These are phyloP conservation scores for Paratinospora sagittata DNA, from an alignment of 164 flowering plant genomes.

Conservation along the genomic window DNA sequence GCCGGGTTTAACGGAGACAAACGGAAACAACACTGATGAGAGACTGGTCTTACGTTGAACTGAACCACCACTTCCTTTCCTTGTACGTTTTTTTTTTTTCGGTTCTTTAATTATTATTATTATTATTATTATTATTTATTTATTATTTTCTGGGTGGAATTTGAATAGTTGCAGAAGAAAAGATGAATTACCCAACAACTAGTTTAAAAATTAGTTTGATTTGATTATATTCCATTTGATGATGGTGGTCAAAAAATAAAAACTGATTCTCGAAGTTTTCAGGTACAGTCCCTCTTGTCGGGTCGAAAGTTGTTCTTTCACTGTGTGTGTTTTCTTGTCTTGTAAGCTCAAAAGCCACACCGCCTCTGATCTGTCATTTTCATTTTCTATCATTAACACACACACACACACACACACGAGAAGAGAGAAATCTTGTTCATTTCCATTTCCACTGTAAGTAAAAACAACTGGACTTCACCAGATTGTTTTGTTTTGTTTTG, in stretches of 20 bases:
- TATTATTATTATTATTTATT: background rate
- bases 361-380: background rate
- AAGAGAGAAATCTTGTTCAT: background rate
- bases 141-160: too few species aligned
- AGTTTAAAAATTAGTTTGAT: too few species aligned
- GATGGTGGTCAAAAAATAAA: background rate
- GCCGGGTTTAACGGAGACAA: slow-evolving; percentile 7
- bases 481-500: background rate
- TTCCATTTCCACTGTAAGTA: too few species aligned
- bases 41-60: background rate
- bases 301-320: slow-evolving; percentile 5
- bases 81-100: background rate
- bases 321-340: slow-evolving; percentile 13
- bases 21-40: background rate
- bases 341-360: background rate
- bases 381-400: background rate
- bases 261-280: background rate
- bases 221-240: slow-evolving; percentile 2
- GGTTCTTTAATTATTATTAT: too few species aligned
- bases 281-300: slow-evolving; percentile 7
- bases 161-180: too few species aligned
- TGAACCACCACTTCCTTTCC: background rate
- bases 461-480: background rate
- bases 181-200: too few species aligned
- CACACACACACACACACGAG: background rate